Evolutionary conservation across 768 basidiomycete species (phyloP).

Genomic region (Phlegmacium glaucopus): DNA sequence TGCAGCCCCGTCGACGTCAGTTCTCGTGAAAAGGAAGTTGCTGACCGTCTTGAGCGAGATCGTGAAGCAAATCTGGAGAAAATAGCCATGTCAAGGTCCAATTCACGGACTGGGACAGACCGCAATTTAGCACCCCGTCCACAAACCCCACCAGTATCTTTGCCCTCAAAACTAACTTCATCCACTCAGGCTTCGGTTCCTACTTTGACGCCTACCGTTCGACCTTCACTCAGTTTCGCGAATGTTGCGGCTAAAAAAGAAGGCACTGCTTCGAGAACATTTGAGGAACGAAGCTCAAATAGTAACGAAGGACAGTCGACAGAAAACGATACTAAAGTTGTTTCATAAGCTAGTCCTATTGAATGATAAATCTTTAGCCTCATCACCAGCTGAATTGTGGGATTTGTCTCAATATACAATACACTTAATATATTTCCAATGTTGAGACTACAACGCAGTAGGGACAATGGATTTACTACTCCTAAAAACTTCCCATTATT

Average conservation of each 20-base stretch:
- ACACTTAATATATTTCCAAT: too few species aligned
- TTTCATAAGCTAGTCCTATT: not conserved
- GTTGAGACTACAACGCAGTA: too few species aligned
- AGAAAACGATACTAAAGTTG: conserved; percentile 12
- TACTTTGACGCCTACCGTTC: conserved; percentile 47
- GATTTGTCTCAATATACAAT: too few species aligned
- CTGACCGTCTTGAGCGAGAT: conserved; percentile 68
- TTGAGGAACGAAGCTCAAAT: conserved; percentile 11
- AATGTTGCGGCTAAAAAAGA: conserved; percentile 62
- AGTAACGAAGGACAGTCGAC: conserved; percentile 9
- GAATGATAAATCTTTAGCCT: too few species aligned
- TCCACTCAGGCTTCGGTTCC: conserved; percentile 25
- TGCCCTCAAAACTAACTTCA: conserved; percentile 27
- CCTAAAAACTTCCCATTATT: too few species aligned
- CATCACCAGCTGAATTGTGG: too few species aligned
- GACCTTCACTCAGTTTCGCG: conserved; percentile 80
- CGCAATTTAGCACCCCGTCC: conserved; percentile 32
- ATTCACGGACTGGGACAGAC: conserved; percentile 48
- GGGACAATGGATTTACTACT: too few species aligned
- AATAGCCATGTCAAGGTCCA: conserved; percentile 50
- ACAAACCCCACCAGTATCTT: conserved; percentile 29
- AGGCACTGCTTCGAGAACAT: conserved; percentile 15
- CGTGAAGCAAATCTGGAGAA: conserved; percentile 55
- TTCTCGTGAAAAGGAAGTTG: conserved; percentile 69
- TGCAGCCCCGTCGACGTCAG: conserved; percentile 84